phyloP scores from a whole-genome alignment of 140 eudicot genomes.

The Senecio squalidus region DNA sequence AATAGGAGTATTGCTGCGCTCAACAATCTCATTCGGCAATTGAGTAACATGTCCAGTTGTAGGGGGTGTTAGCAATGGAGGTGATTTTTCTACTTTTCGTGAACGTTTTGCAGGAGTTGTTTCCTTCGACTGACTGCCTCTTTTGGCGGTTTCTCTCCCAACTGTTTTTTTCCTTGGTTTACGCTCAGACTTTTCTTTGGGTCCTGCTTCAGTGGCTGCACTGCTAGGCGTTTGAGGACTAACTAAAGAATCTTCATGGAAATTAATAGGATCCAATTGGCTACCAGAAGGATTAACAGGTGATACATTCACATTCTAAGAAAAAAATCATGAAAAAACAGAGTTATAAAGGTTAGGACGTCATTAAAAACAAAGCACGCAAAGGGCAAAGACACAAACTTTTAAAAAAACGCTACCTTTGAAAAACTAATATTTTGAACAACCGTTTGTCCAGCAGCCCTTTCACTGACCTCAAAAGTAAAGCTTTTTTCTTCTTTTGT shows the following conservation, averaged over 20 bases:
- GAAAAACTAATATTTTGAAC: conserved; percentile 31
- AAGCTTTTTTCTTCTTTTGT: conserved; percentile 43
- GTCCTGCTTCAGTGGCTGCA: conserved; percentile 25
- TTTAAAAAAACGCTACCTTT: conserved; percentile 28
- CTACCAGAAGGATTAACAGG: conserved; percentile 29
- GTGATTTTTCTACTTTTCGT: conserved; percentile 29
- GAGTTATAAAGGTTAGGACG: conserved; percentile 1
- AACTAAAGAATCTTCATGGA: conserved; percentile 36
- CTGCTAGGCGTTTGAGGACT: conserved; percentile 32
- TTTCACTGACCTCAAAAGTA: conserved; percentile 51
- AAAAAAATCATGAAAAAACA: background rate
- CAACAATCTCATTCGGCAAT: conserved; percentile 20
- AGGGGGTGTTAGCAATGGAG: conserved; percentile 19
- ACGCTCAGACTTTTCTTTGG: conserved; percentile 47
- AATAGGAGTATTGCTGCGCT: conserved; percentile 30
- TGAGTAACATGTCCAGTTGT: conserved; percentile 30
- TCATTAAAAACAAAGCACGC: background rate
- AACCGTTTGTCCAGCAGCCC: conserved; percentile 8
- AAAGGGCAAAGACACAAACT: background rate
- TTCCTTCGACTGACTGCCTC: conserved; percentile 40
- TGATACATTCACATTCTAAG: conserved; percentile 43
- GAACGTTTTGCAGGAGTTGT: conserved; percentile 28
- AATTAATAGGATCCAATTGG: conserved; percentile 27
- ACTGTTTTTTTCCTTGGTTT: conserved; percentile 62
- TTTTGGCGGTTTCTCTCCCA: conserved; percentile 47